Base-by-base conservation (phyloP, 768 basidiomycete species). In the Pilatotrama ljubarskyi region DNA sequence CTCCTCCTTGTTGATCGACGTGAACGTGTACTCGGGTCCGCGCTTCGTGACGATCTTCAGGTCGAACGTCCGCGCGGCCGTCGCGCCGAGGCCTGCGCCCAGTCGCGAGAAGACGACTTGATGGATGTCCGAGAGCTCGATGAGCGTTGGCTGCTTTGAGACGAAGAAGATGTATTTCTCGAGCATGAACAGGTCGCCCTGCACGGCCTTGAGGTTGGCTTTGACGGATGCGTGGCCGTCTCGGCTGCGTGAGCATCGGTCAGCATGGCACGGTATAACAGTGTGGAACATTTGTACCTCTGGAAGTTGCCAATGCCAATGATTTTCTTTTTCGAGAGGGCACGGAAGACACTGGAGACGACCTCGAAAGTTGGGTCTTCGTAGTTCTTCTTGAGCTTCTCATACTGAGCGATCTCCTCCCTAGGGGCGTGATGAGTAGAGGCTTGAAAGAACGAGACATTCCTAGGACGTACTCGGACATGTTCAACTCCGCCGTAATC, bases 121-220 rank as follows among this genome's bases (percentile, higher is more conserved):
- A 64, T 92, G 87, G 62, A 98, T 91, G 66, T 97, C 93, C 53
- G 84, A 83, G 63, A 95, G 86, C 66, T 96, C 93, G 67, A 98
- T 83, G 68, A 97, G 87, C 35, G 86, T 85, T 1, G 97, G 96
- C 65, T 91, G 88, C 74, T 98, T 98, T 56, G 96, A 95, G 62
- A 98, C 93, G 77, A 98, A 98, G 76, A 99, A 93, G 48, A 99
- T 82, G 73, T 90, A 93, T 83, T 98, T 98, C 69, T 98, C 97
- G 64, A 99, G 87, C 80, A 98, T 84, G 83, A 97, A 98, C 32
- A 99, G 85, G 72, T 98, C 95, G 61, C 97, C 97, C 74, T 96
- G 94, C 3, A 91, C 83, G 43, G 97, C 97, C 76, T 98, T 98
- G 66, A 98, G 81, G 73, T 98, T 97, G 67, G 93, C 94, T 77